Base-by-base conservation (phyloP, 2,329 filamentous ascomycete species). In the Cordyceps militaris region DNA sequence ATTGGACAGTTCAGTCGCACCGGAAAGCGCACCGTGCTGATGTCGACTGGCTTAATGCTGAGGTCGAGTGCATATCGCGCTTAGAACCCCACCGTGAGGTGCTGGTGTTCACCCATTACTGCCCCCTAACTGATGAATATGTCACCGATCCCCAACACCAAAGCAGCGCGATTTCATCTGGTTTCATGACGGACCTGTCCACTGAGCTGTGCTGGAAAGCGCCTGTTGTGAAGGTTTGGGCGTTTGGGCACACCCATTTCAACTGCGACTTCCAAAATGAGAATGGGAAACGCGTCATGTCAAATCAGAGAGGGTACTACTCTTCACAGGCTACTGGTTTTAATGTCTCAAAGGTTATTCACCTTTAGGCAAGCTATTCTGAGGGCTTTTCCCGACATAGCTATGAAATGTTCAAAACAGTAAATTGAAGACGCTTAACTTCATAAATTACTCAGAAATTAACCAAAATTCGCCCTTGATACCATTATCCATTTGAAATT, bases 191-290 rank as follows among this genome's bases (percentile, higher is more conserved):
- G 3, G 72, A 78, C 61, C 61, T 79, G 46, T 66, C 62, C 0
- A 57, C 38, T 1, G 67, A 77, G 51, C 28, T 57, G 13, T 77
- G 75, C 56, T 78, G 71, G 72, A 67, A 55, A 32, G 70, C 65
- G 56, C 59, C 58, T 1, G 65, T 59, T 4, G 75, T 79, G 4
- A 67, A 65, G 36, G 23, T 76, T 3, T 79, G 76, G 76, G 76
- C 71, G 2, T 79, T 77, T 66, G 75, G 76, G 2, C 76, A 79
- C 62, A 79, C 76, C 13, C 76, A 79, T 64, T 76, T 68, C 60
- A 76, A 74, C 61, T 75, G 70, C 62, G 67, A 72, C 52, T 76
- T 72, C 54, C 48, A 60, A 8, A 68, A 71, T 14, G 65, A 65
- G 5, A 51, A 57, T 48, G 66, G 44, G 24, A 58, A 56, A 43